These are phyloP conservation scores for Williopsis jadinii DNA, from an alignment of 1,139 yeast species.

Conservation along the genomic window DNA sequence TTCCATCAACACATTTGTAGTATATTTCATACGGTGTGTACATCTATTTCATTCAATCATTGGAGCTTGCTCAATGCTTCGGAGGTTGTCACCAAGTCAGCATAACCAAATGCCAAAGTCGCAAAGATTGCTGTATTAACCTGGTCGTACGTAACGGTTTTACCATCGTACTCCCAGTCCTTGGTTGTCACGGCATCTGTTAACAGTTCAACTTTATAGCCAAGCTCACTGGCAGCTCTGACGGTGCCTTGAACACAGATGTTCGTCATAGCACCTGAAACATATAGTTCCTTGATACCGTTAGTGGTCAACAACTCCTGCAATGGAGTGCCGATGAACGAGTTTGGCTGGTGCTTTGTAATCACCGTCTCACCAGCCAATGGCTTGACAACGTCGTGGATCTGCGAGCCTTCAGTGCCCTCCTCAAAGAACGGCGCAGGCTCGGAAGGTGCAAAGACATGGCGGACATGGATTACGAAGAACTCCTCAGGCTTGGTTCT, in stretches of 20 bases:
- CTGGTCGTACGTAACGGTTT: slow-evolving; percentile 7
- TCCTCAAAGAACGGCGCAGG: slow-evolving; percentile 6
- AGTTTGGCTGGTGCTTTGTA: slow-evolving; percentile 10
- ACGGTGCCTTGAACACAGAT: slow-evolving; percentile 15
- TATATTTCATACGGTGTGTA: too few species aligned
- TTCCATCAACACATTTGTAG: too few species aligned
- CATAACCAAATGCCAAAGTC: slow-evolving; percentile 11
- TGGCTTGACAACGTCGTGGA: slow-evolving; percentile 8
- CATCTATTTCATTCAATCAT: too few species aligned
- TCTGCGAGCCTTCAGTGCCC: slow-evolving; percentile 8
- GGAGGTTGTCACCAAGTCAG: slow-evolving; percentile 7
- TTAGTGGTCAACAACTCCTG: slow-evolving; percentile 4
- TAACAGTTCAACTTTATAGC: slow-evolving; percentile 9
- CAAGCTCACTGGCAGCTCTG: slow-evolving; percentile 13
- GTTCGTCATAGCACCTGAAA: slow-evolving; percentile 16
- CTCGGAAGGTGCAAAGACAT: slow-evolving; percentile 1
- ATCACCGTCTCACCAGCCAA: slow-evolving; percentile 6
- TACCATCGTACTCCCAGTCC: slow-evolving; percentile 13
- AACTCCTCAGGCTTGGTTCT: slow-evolving; percentile 5
- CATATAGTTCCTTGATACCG: slow-evolving; percentile 5
- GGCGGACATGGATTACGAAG: slow-evolving; percentile 11
- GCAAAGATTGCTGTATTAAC: slow-evolving; percentile 13
- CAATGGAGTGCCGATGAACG: slow-evolving; percentile 10
- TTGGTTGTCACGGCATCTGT: slow-evolving; percentile 15
- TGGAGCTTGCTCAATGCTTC: too few species aligned